Evolutionary conservation across 2,329 filamentous ascomycete species (phyloP), one percentile per base, ranked within the genome.

Genomic region (Fusarium foetens): DNA sequence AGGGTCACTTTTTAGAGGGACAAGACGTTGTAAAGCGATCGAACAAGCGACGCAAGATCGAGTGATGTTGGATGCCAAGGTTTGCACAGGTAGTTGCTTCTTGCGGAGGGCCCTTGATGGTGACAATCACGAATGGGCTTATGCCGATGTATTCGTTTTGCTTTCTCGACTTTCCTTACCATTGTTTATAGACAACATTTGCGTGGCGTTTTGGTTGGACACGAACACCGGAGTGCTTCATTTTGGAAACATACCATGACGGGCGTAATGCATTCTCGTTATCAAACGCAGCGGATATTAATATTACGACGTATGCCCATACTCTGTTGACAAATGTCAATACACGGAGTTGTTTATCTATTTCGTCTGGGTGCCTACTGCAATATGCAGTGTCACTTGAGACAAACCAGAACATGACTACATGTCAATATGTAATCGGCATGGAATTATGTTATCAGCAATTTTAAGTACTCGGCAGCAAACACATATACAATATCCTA

Each of bases 1-100:
- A 89, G 80, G 82, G 82, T 0, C 87, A 89, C 70, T 88, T 86
- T 68, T 81, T 87, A n/a, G 82, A 84, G 14, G 81, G 80, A 6
- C 82, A 85, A 29, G 82, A 82, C 12, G 65, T 66, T 8, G 68
- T 58, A 17, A 77, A 81, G 59, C 79, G 85, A 63, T 83, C 84
- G 4, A 82, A 76, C 39, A 89, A 88, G 79, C 81, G 85, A 74
- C 86, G 85, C 80, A 87, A 84, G 80, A 70, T 80, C 45, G 68
- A 73, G n/a, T 72, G 60, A 72, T 21, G 25, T 48, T 35, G 43
- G 14, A 23, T 23, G 31, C 23, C 25, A 16, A 46, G 19, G 25
- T 23, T 27, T 13, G 29, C 16, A 51, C 33, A 39, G 29, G 25
- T 8, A 27, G 36, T 48, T 52, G 52, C 31, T 43, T 59, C 41